Evolutionary conservation across 331 rosid species (phyloP), one percentile per base, ranked within the genome.

Genomic region (Quercus lobata): DNA sequence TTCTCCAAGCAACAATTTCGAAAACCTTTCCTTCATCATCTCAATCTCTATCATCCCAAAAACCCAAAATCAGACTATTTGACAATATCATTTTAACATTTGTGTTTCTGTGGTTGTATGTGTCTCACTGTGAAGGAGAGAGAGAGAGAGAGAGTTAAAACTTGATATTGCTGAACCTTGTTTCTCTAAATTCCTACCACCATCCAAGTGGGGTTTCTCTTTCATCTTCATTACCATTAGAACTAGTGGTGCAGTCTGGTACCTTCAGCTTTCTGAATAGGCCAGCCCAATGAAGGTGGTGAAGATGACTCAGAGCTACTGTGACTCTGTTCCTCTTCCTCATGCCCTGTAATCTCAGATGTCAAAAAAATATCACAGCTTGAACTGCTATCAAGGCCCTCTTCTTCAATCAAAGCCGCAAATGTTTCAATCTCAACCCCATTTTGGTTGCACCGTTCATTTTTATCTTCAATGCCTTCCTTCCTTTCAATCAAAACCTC

Each of bases 11-110:
- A 96, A 75, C 90, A 96, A 77, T 83, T 93, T 96, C 19, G 98
- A 87, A 83, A 96, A 93, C 61, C 97, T 90, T 60, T 93, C 99
- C 85, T 90, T 92, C 99, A 96, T 89, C 98, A 96, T 83, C 79
- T 93, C 95, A 78, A 89, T 79, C 85, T 85, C 99, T 96, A 81
- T 57, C 37, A 58, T 19, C 76, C 60, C 78, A 69, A 24, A 25
- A 82, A 85, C 57, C 74, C 80, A 72, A 81, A 82, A 37, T 63
- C 83, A 81, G 71, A 75, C 65, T 34, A 89, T 5, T 32, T 63
- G 53, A 37, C 12, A 7, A 2, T 37, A 37, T 37, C 7, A 63
- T 25, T 11, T 58, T 24, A 19, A 34, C 25, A 34, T 18, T 34
- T 68, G 53, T 34, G 35, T 68, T 0, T 68, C 21, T 19, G 53